Evolutionary conservation across 208 protist species (phyloP).

Genomic region (Leishmania gerbilli): DNA sequence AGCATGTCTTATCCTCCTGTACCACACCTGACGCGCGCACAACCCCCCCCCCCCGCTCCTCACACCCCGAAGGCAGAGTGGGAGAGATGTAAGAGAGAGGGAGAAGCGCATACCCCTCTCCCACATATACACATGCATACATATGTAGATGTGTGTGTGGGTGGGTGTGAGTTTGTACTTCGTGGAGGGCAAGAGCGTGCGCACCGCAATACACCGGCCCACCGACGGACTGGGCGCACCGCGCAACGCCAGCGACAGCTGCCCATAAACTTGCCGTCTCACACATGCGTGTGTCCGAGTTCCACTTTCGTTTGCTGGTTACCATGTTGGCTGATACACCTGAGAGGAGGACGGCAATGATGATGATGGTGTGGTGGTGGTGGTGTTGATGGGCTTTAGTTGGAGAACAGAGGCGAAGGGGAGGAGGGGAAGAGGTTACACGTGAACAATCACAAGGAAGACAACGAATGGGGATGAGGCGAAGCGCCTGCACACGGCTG

Average conservation of each 20-base stretch:
- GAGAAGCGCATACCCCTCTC: neutral
- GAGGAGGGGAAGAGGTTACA: neutral
- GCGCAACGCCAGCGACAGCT: neutral
- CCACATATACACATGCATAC: neutral
- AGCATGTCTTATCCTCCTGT: too few species aligned
- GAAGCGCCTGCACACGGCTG: neutral
- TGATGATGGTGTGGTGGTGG: too few species aligned
- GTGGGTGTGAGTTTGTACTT: neutral
- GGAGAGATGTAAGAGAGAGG: neutral
- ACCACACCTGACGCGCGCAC: too few species aligned
- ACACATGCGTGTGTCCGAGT: too few species aligned
- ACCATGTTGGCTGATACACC: neutral
- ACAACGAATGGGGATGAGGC: neutral
- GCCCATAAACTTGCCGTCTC: neutral
- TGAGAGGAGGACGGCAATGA: neutral
- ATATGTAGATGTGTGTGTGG: neutral
- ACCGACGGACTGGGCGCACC: neutral
- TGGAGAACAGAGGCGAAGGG: neutral
- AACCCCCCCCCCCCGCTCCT: too few species aligned
- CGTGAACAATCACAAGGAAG: neutral
- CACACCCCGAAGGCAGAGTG: neutral
- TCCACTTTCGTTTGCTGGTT: neutral
- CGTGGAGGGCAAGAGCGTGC: neutral
- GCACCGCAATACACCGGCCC: neutral
- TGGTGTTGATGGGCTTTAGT: neutral